phyloP scores from a whole-genome alignment of 176 grass and related monocot species.

The Otatea glauca region DNA sequence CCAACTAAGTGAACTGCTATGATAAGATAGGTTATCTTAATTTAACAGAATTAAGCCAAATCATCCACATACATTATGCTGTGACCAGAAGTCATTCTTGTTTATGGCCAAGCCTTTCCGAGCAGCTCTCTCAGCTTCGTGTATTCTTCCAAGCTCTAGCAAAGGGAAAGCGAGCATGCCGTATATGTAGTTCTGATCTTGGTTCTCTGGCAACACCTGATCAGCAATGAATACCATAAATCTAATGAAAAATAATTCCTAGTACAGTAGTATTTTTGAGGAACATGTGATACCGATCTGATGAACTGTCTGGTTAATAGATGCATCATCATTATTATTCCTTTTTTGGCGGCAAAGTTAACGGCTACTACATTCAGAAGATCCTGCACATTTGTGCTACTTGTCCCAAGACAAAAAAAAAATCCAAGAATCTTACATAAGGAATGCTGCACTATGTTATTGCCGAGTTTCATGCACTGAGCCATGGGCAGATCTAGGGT shows the following conservation, averaged over 20 bases:
- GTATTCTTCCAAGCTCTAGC: constrained; percentile 67
- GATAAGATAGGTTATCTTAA: background rate
- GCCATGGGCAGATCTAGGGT: too few species aligned
- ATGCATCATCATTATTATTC: background rate
- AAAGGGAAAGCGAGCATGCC: constrained; percentile 82
- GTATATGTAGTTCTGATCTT: constrained; percentile 68
- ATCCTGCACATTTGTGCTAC: background rate
- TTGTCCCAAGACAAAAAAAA: background rate
- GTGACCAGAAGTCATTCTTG: constrained; percentile 70
- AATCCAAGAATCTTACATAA: background rate
- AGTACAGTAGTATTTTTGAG: background rate
- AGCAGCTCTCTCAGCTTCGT: constrained; percentile 68
- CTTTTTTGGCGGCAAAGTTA: background rate
- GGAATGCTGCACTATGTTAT: background rate
- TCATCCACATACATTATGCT: constrained; percentile 62
- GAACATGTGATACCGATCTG: background rate
- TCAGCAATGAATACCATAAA: background rate
- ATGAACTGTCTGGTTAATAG: background rate
- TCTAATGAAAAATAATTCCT: background rate
- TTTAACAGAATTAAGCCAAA: background rate
- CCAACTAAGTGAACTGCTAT: background rate
- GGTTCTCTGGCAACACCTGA: constrained; percentile 69
- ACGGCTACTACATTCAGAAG: background rate
- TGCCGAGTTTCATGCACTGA: background rate
- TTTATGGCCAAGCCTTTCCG: constrained; percentile 74